Evolutionary conservation across 345 rosid genomes (phyloP), one percentile per base, ranked within the genome.

Genomic region (Melaleuca alternifolia): DNA sequence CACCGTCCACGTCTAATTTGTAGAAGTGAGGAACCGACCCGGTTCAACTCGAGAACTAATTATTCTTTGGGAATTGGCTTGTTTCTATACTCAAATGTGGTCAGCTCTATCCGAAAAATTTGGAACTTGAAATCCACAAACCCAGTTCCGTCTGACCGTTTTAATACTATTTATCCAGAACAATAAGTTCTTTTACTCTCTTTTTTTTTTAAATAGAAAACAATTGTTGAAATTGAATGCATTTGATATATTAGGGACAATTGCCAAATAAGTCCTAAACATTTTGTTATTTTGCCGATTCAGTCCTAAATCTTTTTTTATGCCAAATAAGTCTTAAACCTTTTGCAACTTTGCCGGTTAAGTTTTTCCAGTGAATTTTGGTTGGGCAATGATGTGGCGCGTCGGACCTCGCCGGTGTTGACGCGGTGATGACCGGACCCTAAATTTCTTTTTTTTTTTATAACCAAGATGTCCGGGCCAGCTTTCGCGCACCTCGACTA

Each of bases 61-160:
- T 71, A 18, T 37, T 71, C 11, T 1, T 13, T 37, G 23, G 48
- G 11, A 18, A 71, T 6, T 0, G 0, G 4, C 13, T 24, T 5
- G 1, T 18, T 41, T 37, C 79, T 71, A 37, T 37, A 71, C 12
- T 0, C 10, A 37, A 6, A 71, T 33, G 3, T 1, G 10, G 1
- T 33, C 11, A 11, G 11, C 28, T 30, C 21, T 33, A 30, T 10
- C 14, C 6, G 2, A 7, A 33, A 33, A 33, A 65, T 23, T 30
- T 65, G 65, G 33, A 59, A 59, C 9, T 13, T n/a, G 79, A 12
- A 41, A 33, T 4, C 3, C 2, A 6, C 48, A 5, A 33, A 6
- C 15, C 5, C 7, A 1, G 0, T 62, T 30, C 0, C 1, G 0
- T 7, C 1, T 11, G 11, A 18, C 5, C 0, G 4, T 71, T 10